Base-by-base conservation (phyloP, 1,284 basidiomycete genomes). In the Ustilago loliicola region DNA sequence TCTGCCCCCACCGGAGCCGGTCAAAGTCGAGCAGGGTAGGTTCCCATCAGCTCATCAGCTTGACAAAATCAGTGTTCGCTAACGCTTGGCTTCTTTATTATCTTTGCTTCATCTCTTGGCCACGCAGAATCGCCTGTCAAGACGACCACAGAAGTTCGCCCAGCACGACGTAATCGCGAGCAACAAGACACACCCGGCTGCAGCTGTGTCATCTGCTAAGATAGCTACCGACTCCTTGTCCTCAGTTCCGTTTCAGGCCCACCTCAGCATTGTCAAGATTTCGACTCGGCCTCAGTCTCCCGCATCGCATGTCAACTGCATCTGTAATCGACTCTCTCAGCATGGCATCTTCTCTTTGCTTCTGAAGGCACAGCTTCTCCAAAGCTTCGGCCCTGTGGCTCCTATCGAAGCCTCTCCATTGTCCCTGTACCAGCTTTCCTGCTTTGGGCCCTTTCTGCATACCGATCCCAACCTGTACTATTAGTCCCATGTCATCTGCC, bases 121-220 rank as follows among this genome's bases (percentile, higher is more conserved):
- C 3, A 27, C 25, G 7, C 36, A 53, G 45, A 68, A 32, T 51
- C 65, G 23, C 63, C 55, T 13, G 54, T 60, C 56, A 72, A 73
- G 56, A 29, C 51, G 0, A 23, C 40, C 2, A 6, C 56, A 11
- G 21, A 60, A 0, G 51, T 47, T 17, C 34, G 53, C 23, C 32
- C 42, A 9, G 7, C 61, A 25, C 36, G 21, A 21, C 61, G 57
- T 51, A 50, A 29, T 36, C 52, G 42, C 32, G 21, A 64, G 10
- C 34, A 67, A 7, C 51, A 77, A 11, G 55, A 51, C 19, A 65
- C 70, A 3, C 66, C 70, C 15, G 62, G 72, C 45, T 77, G 74
- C 66, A 61, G 67, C 63, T 77, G 70, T 30, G 57, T 77, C 61
- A 73, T 74, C 27, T 73, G 72, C 61, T 77, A 32, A 55, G 27